Conservation (phyloP, 1,284 basidiomycete species). For the Trametes hirsuta region DNA sequence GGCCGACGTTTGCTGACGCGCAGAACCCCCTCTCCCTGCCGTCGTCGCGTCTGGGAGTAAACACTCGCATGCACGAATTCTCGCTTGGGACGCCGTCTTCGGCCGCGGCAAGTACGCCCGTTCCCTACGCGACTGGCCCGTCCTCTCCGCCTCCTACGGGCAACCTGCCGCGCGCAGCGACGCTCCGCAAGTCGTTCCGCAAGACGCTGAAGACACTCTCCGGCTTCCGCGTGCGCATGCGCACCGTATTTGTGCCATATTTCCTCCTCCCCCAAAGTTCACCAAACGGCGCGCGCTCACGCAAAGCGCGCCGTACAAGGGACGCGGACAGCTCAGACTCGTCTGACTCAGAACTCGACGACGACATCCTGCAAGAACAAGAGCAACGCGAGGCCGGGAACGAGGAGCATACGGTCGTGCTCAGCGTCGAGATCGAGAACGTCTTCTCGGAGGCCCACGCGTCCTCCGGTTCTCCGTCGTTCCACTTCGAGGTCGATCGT, state of each 20-base stretch:
- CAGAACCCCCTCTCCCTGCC: conserved; percentile 51
- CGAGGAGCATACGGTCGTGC: conserved; percentile 81
- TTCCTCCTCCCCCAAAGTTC: conserved; percentile 53
- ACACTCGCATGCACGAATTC: conserved; percentile 65
- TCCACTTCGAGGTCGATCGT: conserved; percentile 73
- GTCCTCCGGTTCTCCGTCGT: conserved; percentile 48
- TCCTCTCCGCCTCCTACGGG: conserved; percentile 18
- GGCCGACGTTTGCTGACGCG: conserved; percentile 48
- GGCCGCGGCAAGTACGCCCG: conserved; percentile 41
- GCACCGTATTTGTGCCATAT: conserved; percentile 85
- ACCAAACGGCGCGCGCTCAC: conserved; percentile 11
- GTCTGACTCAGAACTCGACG: conserved; percentile 40
- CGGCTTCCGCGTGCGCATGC: conserved; percentile 86
- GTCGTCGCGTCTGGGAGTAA: conserved; percentile 64
- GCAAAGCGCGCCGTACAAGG: conserved; percentile 8
- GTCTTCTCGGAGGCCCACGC: conserved; percentile 33
- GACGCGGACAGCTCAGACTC: conserved; percentile 20
- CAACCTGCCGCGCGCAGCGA: conserved; percentile 41
- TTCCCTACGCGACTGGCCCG: conserved; percentile 45
- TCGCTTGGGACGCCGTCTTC: conserved; percentile 54
- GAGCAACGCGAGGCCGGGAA: conserved; percentile 68
- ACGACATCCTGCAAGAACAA: conserved; percentile 53
- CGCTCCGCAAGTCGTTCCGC: conserved; percentile 84
- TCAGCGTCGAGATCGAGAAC: conserved; percentile 87
- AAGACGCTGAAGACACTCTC: conserved; percentile 76